phyloP scores from a whole-genome alignment of 495 filamentous ascomycete species.

The Stereocaulon alpinum region DNA sequence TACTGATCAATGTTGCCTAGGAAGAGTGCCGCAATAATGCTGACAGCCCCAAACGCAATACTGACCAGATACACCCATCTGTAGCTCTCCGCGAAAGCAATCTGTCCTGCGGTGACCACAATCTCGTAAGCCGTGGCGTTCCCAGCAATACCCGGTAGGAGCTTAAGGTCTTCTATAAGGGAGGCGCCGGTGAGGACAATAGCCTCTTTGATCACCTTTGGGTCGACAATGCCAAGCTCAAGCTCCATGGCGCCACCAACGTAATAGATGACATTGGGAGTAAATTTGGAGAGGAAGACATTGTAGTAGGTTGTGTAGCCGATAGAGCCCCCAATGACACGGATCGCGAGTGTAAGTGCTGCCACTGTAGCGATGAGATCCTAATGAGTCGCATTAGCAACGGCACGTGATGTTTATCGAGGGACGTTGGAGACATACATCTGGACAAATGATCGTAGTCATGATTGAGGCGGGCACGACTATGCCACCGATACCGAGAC shows the following conservation, averaged over 20 bases:
- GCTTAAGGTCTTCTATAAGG: slow-evolving; percentile 40
- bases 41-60: slow-evolving; percentile 54
- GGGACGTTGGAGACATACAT: slow-evolving; percentile 28
- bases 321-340: slow-evolving; percentile 59
- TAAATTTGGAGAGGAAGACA: slow-evolving; percentile 57
- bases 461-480: slow-evolving; percentile 63
- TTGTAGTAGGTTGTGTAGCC: slow-evolving; percentile 72
- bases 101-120: slow-evolving; percentile 51
- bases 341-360: slow-evolving; percentile 62
- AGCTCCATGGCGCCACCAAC: slow-evolving; percentile 44
- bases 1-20: slow-evolving; percentile 55
- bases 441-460: slow-evolving; percentile 62
- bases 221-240: slow-evolving; percentile 44
- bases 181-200: slow-evolving; percentile 49
- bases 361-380: slow-evolving; percentile 66
- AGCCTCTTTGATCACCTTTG: slow-evolving; percentile 33
- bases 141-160: slow-evolving; percentile 47
- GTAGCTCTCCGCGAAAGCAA: slow-evolving; percentile 53
- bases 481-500: slow-evolving; percentile 63
- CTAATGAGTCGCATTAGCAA: slow-evolving; percentile 21
- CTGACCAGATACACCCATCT: slow-evolving; percentile 59
- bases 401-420: background rate
- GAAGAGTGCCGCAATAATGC: slow-evolving; percentile 53
- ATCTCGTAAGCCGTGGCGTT: slow-evolving; percentile 43
- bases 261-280: slow-evolving; percentile 38